Evolutionary conservation across 2,329 filamentous ascomycete genomes (phyloP).

Genomic region (Diaporthe velutina): DNA sequence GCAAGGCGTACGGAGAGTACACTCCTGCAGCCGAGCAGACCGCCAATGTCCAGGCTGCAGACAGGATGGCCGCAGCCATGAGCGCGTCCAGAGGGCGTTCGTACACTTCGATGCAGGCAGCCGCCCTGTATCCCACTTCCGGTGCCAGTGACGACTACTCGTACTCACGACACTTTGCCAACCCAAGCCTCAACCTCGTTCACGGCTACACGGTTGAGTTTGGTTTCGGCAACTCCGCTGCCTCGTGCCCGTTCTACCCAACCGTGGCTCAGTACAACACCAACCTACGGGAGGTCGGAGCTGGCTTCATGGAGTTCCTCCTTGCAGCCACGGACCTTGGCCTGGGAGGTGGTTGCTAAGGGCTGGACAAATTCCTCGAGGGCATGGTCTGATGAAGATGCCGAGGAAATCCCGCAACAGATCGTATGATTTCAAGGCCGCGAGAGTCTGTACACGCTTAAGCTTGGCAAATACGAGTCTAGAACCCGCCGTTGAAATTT

Average conservation of each 20-base stretch:
- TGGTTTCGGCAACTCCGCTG: constrained; percentile 48
- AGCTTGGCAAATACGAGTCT: background rate
- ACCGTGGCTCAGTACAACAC: constrained; percentile 55
- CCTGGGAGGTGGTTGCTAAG: constrained; percentile 15
- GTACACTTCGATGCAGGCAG: constrained; percentile 55
- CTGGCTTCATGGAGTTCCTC: constrained; percentile 60
- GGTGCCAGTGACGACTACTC: constrained; percentile 62
- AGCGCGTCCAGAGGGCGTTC: constrained; percentile 51
- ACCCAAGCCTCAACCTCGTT: constrained; percentile 52
- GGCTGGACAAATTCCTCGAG: background rate
- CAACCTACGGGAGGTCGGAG: constrained; percentile 59
- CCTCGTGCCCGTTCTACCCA: constrained; percentile 60
- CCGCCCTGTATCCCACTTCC: constrained; percentile 59
- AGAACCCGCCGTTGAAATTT: too few species aligned
- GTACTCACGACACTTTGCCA: constrained; percentile 57
- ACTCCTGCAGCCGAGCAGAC: constrained; percentile 53
- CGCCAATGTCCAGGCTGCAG: constrained; percentile 49
- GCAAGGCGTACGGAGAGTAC: constrained; percentile 59
- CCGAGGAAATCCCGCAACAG: background rate
- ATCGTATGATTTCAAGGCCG: background rate
- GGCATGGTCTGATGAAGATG: background rate
- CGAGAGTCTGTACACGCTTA: background rate
- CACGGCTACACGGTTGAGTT: constrained; percentile 63
- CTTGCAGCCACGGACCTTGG: constrained; percentile 21
- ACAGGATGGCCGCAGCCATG: constrained; percentile 55